Base-by-base conservation (phyloP, 768 basidiomycete genomes). In the Chalciporus chontae region DNA sequence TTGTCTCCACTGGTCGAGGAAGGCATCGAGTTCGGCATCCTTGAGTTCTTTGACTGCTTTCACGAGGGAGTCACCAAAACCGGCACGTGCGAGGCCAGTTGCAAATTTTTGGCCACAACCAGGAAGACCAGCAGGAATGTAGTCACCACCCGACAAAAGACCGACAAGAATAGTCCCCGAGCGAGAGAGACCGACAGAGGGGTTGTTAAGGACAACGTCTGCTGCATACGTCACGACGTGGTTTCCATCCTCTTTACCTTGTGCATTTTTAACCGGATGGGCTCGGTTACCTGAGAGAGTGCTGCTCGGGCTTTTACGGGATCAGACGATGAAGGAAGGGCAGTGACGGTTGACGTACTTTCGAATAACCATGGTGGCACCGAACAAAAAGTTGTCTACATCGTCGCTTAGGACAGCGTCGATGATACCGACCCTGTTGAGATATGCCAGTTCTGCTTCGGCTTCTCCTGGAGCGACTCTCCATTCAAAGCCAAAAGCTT, bases 331-430 rank as follows among this genome's bases (percentile, higher is more conserved):
- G 41, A 2, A 34, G 10, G 38, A 14, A 15, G 11, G 43, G 11
- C 10, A 7, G 19, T 36, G 29, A 23, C 2, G 17, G 24, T 34
- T 24, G 3, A 52, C 74, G 44, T 53, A 90, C 90, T 95, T 96
- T 62, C 94, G 80, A 56, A 95, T 80, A 24, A 97, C 83, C 40
- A 81, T 81, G 5, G 71, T 77, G 1, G 91, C 93, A 18, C 94
- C 93, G 54, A 97, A 97, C 3, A 96, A 69, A 61, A 95, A 86
- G 47, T 83, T 94, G 61, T 97, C 94, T 2, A 94, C 93, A 59
- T 96, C 94, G 65, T 97, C 94, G 0, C 94, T 90, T 39, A 94
- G 75, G 21, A 96, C 80, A 0, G 85, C 90, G 62, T 97, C 94
- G 48, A 97, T 87, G 45, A 87, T 66, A 3, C 91, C 91, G 38